phyloP scores from a whole-genome alignment of 1,284 basidiomycete genomes.

The Sutorius eximius region DNA sequence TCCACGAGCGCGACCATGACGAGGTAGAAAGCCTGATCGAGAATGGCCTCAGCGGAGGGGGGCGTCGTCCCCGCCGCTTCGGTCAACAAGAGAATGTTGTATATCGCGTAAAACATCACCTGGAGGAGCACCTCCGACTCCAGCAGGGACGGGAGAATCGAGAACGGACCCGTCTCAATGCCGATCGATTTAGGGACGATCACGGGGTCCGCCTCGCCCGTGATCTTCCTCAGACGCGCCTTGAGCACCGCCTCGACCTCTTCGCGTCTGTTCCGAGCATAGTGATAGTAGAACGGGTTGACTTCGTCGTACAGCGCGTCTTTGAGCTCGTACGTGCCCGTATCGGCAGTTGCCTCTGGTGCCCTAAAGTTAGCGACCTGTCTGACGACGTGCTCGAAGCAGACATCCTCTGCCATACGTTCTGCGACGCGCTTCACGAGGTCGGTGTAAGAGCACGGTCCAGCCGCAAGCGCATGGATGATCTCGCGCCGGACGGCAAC shows the following conservation, averaged over 20 bases:
- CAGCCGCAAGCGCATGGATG: constrained; percentile 88
- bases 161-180: constrained; percentile 68
- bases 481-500: constrained; percentile 81
- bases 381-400: constrained; percentile 79
- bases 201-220: constrained; percentile 63
- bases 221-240: constrained; percentile 67
- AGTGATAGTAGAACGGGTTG: constrained; percentile 96
- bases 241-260: constrained; percentile 86
- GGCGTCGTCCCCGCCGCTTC: constrained; percentile 57
- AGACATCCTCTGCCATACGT: constrained; percentile 82
- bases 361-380: constrained; percentile 83
- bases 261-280: constrained; percentile 92
- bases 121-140: constrained; percentile 71
- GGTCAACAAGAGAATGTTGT: constrained; percentile 65
- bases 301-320: constrained; percentile 85
- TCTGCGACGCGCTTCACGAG: constrained; percentile 91
- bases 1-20: constrained; percentile 81
- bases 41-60: constrained; percentile 80
- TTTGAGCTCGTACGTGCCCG: constrained; percentile 86
- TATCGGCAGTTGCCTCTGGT: constrained; percentile 77
- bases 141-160: constrained; percentile 56
- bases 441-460: constrained; percentile 89
- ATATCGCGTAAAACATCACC: constrained; percentile 75
- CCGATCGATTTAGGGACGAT: constrained; percentile 71
- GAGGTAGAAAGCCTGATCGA: constrained; percentile 87